Conservation (phyloP, 208 protist species). For the Angomonas deanei region DNA sequence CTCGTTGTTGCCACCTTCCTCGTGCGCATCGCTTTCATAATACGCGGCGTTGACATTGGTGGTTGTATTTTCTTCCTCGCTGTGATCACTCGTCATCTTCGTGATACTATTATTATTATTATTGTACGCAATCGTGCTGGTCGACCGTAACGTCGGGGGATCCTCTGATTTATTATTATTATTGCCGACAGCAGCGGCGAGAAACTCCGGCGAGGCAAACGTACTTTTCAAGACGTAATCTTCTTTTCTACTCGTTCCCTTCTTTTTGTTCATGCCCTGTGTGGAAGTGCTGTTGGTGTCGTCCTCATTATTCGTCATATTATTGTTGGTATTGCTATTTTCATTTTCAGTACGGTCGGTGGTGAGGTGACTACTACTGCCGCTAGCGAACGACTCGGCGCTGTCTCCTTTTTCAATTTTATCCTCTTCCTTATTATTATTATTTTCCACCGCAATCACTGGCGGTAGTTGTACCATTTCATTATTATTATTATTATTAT, state of each 20-base stretch:
- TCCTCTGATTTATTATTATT: neutral
- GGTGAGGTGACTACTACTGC: no score
- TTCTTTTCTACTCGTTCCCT: neutral
- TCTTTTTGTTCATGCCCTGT: neutral
- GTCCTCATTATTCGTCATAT: neutral
- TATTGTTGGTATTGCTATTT: no score
- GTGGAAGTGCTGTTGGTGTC: neutral
- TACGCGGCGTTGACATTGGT: no score
- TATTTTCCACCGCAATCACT: neutral
- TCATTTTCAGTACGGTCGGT: no score
- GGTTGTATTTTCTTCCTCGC: no score
- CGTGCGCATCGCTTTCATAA: neutral
- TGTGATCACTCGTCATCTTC: no score
- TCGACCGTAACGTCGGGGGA: neutral
- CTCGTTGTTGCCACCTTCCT: neutral
- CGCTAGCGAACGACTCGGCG: no score
- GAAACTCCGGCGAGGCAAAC: no score
- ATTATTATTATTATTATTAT: slow-evolving; percentile 1
- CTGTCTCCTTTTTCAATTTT: neutral
- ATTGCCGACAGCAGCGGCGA: neutral
- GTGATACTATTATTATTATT: slow-evolving; percentile 1
- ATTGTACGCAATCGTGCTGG: neutral
- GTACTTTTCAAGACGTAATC: no score
- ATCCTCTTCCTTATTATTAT: neutral
- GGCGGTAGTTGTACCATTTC: neutral